These are phyloP conservation scores for Periconia macrospinosa DNA, from an alignment of 2,329 filamentous ascomycete species.

Conservation along the genomic window DNA sequence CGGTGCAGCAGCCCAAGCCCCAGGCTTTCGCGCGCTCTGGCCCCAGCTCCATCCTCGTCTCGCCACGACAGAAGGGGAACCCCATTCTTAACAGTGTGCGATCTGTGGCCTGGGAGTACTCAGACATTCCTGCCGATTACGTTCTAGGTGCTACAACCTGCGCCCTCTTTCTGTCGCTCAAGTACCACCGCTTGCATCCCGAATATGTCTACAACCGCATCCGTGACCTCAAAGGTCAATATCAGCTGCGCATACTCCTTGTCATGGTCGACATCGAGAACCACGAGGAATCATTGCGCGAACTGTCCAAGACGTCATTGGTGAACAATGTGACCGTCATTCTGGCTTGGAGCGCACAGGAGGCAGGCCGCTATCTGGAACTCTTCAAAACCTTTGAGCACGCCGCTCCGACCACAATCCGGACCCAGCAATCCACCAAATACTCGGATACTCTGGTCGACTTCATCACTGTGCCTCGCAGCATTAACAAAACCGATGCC, in stretches of 20 bases:
- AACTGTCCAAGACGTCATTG: conserved; percentile 87
- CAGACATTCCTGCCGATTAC: conserved; percentile 94
- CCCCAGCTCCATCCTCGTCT: conserved; percentile 83
- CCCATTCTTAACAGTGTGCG: conserved; percentile 83
- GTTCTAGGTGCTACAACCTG: conserved; percentile 85
- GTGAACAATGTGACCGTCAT: conserved; percentile 92
- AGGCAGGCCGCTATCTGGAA: conserved; percentile 91
- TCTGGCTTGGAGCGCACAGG: conserved; percentile 90
- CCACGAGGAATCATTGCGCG: conserved; percentile 85
- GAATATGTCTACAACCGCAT: conserved; percentile 98
- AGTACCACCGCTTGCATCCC: conserved; percentile 95
- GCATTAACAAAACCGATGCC: conserved; percentile 93
- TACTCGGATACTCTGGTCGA: conserved; percentile 89
- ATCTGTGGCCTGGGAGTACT: conserved; percentile 91
- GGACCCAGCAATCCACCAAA: conserved; percentile 77
- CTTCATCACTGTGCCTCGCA: conserved; percentile 86
- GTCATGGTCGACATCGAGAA: conserved; percentile 94
- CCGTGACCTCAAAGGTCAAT: conserved; percentile 79
- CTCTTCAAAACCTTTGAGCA: conserved; percentile 94
- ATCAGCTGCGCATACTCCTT: conserved; percentile 81
- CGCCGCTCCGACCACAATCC: conserved; percentile 78
- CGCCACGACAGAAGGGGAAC: conserved; percentile 91
- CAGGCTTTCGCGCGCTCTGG: conserved; percentile 72
- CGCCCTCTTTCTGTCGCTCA: conserved; percentile 88
- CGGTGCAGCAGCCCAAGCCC: conserved; percentile 80